phyloP scores from a whole-genome alignment of 179 eudicot genomes.

The Spinacia oleracea region DNA sequence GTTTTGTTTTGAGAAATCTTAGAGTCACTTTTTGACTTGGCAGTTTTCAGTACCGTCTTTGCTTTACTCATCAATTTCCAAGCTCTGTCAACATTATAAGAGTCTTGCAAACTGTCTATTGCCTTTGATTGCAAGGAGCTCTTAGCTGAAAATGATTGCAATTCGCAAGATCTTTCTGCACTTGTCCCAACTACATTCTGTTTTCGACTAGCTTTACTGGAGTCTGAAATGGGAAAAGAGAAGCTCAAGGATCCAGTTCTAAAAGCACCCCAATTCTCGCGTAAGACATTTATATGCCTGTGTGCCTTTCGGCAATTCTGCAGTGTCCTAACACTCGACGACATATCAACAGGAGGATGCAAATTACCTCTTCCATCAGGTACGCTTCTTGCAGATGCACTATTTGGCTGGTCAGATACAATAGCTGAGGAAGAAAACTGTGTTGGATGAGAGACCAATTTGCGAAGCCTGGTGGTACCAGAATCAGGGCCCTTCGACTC shows the following conservation, averaged over 20 bases:
- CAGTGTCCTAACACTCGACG: constrained; percentile 60
- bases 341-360: constrained; percentile 17
- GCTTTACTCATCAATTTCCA: constrained; percentile 83
- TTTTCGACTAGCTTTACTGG: constrained; percentile 22
- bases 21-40: constrained; percentile 28
- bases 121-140: constrained; percentile 29
- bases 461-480: constrained; percentile 40
- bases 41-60: constrained; percentile 41
- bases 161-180: constrained; percentile 26
- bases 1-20: constrained; percentile 28
- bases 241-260: constrained; percentile 67
- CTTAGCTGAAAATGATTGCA: constrained; percentile 25
- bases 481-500: constrained; percentile 30
- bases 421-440: constrained; percentile 26
- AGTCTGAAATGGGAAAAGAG: constrained; percentile 30
- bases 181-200: neutral
- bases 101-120: constrained; percentile 24
- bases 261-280: constrained; percentile 74
- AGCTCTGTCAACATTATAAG: constrained; percentile 62
- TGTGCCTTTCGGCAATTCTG: constrained; percentile 56
- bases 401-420: constrained; percentile 19
- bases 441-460: constrained; percentile 23
- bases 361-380: constrained; percentile 8
- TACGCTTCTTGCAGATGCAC: constrained; percentile 10
- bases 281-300: constrained; percentile 56